A percentile compares a stretch with the other conserved stretches of the same genome.
phyloP scores from a whole-genome alignment of 1,284 basidiomycete species.

The Tilletiopsis washingtonensis region DNA sequence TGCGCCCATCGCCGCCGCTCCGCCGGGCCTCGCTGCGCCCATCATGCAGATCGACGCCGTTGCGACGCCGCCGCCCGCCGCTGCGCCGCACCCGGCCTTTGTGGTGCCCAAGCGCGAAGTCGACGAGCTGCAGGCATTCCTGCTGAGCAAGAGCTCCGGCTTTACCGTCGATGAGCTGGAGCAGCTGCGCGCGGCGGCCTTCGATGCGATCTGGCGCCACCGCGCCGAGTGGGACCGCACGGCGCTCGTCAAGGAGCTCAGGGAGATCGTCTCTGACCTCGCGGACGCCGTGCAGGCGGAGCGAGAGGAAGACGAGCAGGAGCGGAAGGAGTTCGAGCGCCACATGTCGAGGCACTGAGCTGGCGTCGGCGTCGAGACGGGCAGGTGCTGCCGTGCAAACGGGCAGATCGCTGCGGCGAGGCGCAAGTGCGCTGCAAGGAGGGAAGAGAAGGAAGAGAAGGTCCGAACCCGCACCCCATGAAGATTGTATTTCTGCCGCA shows the following conservation, averaged over 20 bases:
- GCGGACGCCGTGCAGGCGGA: constrained; percentile 11
- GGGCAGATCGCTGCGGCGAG: too few species aligned
- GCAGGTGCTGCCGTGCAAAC: too few species aligned
- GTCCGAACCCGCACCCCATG: too few species aligned
- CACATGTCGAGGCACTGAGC: too few species aligned
- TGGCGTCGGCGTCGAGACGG: too few species aligned
- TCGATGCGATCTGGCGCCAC: constrained; percentile 71
- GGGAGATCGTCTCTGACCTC: constrained; percentile 11
- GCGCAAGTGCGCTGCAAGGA: too few species aligned
- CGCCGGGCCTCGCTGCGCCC: neutral
- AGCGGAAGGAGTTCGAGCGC: too few species aligned
- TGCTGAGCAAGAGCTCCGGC: constrained; percentile 14
- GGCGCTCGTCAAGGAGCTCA: constrained; percentile 52
- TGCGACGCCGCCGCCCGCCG: neutral
- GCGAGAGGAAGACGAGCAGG: neutral
- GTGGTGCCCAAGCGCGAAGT: constrained; percentile 8
- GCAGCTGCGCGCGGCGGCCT: constrained; percentile 75
- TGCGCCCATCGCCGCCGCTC: too few species aligned
- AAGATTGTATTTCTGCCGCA: too few species aligned
- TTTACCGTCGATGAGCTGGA: constrained; percentile 73
- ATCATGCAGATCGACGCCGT: neutral
- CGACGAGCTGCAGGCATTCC: constrained; percentile 8
- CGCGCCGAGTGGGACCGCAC: constrained; percentile 75
- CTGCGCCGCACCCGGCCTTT: constrained; percentile 15
- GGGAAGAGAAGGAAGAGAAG: too few species aligned